Evolutionary conservation across 129 eudicot species (phyloP), one percentile per base, ranked within the genome.

Genomic region (Flaveria sonorensis): DNA sequence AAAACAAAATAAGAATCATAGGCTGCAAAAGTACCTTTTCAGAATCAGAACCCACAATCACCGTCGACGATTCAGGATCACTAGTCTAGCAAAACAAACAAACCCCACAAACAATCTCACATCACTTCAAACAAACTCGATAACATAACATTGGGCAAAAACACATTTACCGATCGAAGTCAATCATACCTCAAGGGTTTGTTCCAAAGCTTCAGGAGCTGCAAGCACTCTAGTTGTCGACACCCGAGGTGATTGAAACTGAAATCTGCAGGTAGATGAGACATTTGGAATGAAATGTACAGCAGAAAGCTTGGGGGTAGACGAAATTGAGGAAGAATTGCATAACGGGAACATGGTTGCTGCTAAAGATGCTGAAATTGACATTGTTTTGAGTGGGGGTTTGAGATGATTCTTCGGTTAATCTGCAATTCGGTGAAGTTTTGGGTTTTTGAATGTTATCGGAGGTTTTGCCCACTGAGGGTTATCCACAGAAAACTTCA

Each of bases 121-220:
- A 75, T 36, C 73, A 53, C 4, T 56, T 39, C 12, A 53, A 21
- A 82, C 61, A 71, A 64, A 26, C 30, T 9, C 1, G 51, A 7
- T 40, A 60, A 64, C 21, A 47, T 23, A 59, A 73, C 43, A 46
- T 2, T 74, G 11, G 20, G 62, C 45, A 28, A 70, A 78, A 39
- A 20, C 40, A 48, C 23, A 47, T 4, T 15, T 8, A 30, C 12
- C 57, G 19, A 53, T 51, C 52, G 26, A 71, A 63, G 36, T 19
- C 14, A 14, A 68, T 15, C 26, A 53, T 43, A 68, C 85, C 77
- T 71, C 79, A 13, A 80, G 28, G 60, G 86, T 28, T 68, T 86
- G 81, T 56, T 87, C 90, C 85, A 90, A 68, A 10, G 74, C 77
- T 76, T 90, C 88, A 74, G 92, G 89, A 62, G 88, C 89, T 20